Evolutionary conservation across 805 yeast species (phyloP).

Genomic region (Maudiozyma turicensis): DNA sequence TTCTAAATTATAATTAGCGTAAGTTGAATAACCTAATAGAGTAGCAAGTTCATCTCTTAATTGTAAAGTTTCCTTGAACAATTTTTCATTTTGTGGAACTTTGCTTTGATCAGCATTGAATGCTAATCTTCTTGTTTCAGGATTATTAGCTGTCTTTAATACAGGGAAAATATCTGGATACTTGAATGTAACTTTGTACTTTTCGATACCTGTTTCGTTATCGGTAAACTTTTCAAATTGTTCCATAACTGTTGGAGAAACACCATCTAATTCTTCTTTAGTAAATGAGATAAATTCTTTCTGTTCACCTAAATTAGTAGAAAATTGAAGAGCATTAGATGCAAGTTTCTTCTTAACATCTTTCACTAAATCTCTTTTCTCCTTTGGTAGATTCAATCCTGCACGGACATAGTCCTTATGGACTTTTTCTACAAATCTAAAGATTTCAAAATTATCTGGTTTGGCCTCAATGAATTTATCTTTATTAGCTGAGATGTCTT

Average conservation of each 20-base stretch:
- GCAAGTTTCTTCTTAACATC: slow-evolving; percentile 51
- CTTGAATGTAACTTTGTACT: slow-evolving; percentile 62
- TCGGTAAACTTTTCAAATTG: slow-evolving; percentile 41
- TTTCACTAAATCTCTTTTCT: slow-evolving; percentile 45
- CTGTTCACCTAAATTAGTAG: slow-evolving; percentile 64
- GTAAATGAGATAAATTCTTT: slow-evolving; percentile 52
- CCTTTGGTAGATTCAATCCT: slow-evolving; percentile 56
- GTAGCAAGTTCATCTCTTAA: slow-evolving; percentile 54
- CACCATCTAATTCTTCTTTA: slow-evolving; percentile 58
- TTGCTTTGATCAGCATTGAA: slow-evolving; percentile 61
- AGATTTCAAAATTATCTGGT: slow-evolving; percentile 40
- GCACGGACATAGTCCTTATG: slow-evolving; percentile 51
- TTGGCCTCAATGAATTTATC: slow-evolving; percentile 5
- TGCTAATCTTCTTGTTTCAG: slow-evolving; percentile 58
- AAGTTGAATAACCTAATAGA: slow-evolving; percentile 55
- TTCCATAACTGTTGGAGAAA: slow-evolving; percentile 53
- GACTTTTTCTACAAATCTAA: slow-evolving; percentile 46
- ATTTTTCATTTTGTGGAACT: slow-evolving; percentile 50
- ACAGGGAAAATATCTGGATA: slow-evolving; percentile 75
- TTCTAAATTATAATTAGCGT: slow-evolving; percentile 62
- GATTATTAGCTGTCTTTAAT: slow-evolving; percentile 56
- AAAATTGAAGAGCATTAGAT: slow-evolving; percentile 44
- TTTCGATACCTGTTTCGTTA: slow-evolving; percentile 33
- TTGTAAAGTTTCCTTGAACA: slow-evolving; percentile 50
- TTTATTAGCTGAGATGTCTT: slow-evolving; percentile 26